Base-by-base conservation (phyloP, 2,329 filamentous ascomycete genomes). In the Aspergillus sergii region DNA sequence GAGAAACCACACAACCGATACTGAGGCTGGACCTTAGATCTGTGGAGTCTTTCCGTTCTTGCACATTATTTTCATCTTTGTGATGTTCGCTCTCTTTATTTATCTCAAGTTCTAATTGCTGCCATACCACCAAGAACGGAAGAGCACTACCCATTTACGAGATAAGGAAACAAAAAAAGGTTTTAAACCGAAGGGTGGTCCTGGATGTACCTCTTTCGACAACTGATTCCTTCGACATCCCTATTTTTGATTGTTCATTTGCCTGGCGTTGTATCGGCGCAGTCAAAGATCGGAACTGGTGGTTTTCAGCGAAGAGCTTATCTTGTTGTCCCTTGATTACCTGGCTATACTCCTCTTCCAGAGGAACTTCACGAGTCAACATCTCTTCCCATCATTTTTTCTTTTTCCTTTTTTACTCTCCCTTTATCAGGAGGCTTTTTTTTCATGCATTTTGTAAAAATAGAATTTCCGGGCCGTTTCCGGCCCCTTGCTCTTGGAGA, bases 201-300 rank as follows among this genome's bases (percentile, higher is more conserved):
- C 45, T 43, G 59, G 54, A 59, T 50, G 62, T 34, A 51, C 60
- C 62, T 62, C 66, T 66, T 64, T 67, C 58, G 48, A 21, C 16
- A 69, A 65, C 61, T 66, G 65, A 71, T 64, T 68, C 58, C 65
- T 68, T 66, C 64, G 66, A 66, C 70, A 66, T 69, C 65, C 63
- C 66, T 68, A 64, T 71, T 68, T 68, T 68, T 68, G 66, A 70
- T 71, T 73, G 65, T 70, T 75, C 69, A 72, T 74, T 73, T 73
- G 66, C 73, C 70, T 69, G 74, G 75, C 74, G 75, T 76, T 77
- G 71, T 71, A 75, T 74, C 72, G 72, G 73, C 71, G 71, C 74
- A 75, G 68, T 68, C 65, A 60, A 68, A 67, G 67, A 68, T 70
- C 64, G 71, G 74, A 72, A 69, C 63, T 63, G 63, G 70, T 69